These are phyloP conservation scores for Gracilaria domingensis DNA, from an alignment of 23 red algal genomes.

Conservation along the genomic window DNA sequence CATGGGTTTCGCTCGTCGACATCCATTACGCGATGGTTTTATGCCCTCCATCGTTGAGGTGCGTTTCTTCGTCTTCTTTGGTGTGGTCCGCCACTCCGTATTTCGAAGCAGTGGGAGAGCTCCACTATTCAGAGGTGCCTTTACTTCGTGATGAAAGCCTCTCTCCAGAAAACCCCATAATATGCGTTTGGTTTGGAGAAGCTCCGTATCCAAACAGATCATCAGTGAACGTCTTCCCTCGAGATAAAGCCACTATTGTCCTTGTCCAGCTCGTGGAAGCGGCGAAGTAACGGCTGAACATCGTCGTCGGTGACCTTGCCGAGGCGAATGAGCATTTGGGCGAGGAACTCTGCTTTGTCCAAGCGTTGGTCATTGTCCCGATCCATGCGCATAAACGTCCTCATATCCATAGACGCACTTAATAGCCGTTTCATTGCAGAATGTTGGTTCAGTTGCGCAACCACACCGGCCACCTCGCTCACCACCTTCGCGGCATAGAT, in stretches of 20 bases:
- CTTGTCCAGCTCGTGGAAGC: constrained; percentile 69
- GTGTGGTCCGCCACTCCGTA: too few species aligned
- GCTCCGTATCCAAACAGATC: too few species aligned
- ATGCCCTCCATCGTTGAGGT: background rate
- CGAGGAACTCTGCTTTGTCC: constrained; percentile 65
- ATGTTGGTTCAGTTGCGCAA: constrained; percentile 55
- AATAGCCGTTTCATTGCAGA: constrained; percentile 42
- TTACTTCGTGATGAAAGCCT: too few species aligned
- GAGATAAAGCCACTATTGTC: constrained; percentile 64
- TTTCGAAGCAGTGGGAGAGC: too few species aligned
- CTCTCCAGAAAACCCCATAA: too few species aligned
- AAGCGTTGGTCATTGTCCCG: constrained; percentile 51
- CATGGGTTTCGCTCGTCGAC: too few species aligned
- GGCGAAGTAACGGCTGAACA: constrained; percentile 39
- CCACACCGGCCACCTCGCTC: constrained; percentile 47
- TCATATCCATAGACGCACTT: constrained; percentile 43
- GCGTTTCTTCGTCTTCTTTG: too few species aligned
- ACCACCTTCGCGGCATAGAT: constrained; percentile 69
- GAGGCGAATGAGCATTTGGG: constrained; percentile 59
- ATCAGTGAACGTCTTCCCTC: constrained; percentile 4
- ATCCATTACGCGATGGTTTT: too few species aligned
- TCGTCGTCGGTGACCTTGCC: constrained; percentile 68
- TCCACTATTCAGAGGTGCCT: too few species aligned
- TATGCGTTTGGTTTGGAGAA: too few species aligned
- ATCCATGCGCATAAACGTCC: constrained; percentile 42